Base-by-base conservation (phyloP, 345 rosid genomes). In the Moringa oleifera region DNA sequence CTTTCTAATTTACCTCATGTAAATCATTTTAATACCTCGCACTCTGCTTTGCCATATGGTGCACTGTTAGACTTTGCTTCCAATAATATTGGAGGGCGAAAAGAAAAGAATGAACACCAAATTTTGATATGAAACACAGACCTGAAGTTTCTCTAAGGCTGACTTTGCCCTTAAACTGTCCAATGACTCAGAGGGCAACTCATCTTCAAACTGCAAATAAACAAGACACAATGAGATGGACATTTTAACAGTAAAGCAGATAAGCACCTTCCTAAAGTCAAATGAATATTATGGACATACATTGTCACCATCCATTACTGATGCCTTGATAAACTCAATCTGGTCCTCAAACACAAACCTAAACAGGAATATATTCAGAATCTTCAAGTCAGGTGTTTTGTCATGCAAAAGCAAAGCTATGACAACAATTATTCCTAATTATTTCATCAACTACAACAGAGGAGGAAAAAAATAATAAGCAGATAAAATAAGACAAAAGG, bases 271-370 rank as follows among this genome's bases (percentile, higher is more conserved):
- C 22, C 12, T 24, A 20, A 61, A 21, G n/a, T 61, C 55, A 23
- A 60, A 56, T 18, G 65, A 15, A 65, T 21, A 25, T 58, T 41
- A 64, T 6, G 62, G 67, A 64, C 75, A 68, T 80, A 86, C 98
- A 73, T 83, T 81, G 66, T 88, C 99, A 64, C 97, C 99, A 62
- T 79, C 85, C 79, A 90, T 79, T 47, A 88, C 96, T 37, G 87
- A 79, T 63, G 85, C 90, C 85, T 80, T 86, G 67, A 94, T 80
- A 70, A 94, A 94, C 23, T 82, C 90, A 70, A 94, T 94, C 80
- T 94, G 95, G 76, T 94, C 96, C 81, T 90, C 99, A 64, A 94
- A 94, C 69, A 90, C 95, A 75, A 70, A 90, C 76, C 98, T 91
- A 60, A 55, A 59, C n/a, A 62, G 23, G 63, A 9, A 41, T 45